Evolutionary conservation across 805 yeast genomes (phyloP).

Genomic region (Candida maris): DNA sequence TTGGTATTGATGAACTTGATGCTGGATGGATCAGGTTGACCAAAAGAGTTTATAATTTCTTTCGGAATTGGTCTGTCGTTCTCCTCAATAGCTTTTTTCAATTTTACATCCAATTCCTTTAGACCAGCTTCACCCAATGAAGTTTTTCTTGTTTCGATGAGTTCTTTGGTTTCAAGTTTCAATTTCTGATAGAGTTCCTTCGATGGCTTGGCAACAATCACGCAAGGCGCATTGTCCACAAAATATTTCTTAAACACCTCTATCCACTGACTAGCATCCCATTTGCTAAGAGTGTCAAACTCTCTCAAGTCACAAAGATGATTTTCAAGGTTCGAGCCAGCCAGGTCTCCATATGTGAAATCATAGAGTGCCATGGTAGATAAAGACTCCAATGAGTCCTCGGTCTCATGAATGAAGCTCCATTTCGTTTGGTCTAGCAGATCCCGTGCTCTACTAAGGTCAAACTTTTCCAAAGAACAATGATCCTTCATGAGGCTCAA

Average conservation of each 20-base stretch:
- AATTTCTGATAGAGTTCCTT: constrained; percentile 47
- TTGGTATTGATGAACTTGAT: constrained; percentile 69
- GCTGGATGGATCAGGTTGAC: constrained; percentile 68
- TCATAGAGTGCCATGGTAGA: constrained; percentile 70
- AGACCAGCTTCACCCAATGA: constrained; percentile 61
- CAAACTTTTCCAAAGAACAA: constrained; percentile 47
- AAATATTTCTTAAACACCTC: constrained; percentile 48
- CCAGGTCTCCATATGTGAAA: constrained; percentile 70
- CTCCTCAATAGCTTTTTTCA: constrained; percentile 58
- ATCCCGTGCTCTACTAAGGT: constrained; percentile 62
- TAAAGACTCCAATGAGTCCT: constrained; percentile 57
- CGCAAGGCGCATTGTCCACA: constrained; percentile 57
- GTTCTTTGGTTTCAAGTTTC: constrained; percentile 48
- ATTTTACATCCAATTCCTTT: constrained; percentile 41
- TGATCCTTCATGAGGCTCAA: constrained; percentile 52
- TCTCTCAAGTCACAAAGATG: constrained; percentile 57
- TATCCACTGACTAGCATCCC: constrained; percentile 72
- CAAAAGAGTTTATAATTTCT: constrained; percentile 55
- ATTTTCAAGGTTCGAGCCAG: constrained; percentile 54
- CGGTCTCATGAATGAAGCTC: constrained; percentile 58
- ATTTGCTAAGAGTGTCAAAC: constrained; percentile 51
- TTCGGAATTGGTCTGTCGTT: constrained; percentile 81
- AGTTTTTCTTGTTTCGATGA: constrained; percentile 46
- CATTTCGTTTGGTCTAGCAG: constrained; percentile 62
- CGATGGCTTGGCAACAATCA: constrained; percentile 74